These are phyloP conservation scores for Talaromyces albobiverticillius DNA, from an alignment of 2,329 filamentous ascomycete genomes.

Conservation along the genomic window DNA sequence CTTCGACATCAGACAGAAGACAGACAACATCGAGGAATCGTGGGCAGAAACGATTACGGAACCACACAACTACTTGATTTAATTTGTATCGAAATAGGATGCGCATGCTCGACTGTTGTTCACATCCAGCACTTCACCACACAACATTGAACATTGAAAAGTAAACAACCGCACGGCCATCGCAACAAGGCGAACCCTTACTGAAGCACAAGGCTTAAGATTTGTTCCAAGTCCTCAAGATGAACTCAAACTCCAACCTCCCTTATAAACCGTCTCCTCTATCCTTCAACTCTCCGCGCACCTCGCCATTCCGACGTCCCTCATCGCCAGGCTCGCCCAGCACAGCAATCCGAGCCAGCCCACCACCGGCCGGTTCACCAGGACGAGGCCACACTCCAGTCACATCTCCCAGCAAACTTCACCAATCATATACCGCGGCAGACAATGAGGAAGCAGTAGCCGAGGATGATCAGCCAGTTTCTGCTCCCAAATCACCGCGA, in stretches of 20 bases:
- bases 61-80: not conserved
- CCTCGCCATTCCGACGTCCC: slow-evolving; percentile 66
- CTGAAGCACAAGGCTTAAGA: not conserved
- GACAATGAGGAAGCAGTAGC: slow-evolving; percentile 37
- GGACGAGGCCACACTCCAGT: slow-evolving; percentile 41
- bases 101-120: not conserved
- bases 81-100: not conserved
- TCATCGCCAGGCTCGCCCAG: slow-evolving; percentile 63
- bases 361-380: slow-evolving; percentile 48
- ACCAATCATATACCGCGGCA: slow-evolving; percentile 44
- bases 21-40: not conserved
- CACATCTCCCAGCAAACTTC: slow-evolving; percentile 47
- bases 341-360: slow-evolving; percentile 48
- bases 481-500: slow-evolving; percentile 25
- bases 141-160: not conserved
- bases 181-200: not conserved
- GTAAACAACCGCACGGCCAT: not conserved
- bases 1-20: not conserved
- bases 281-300: slow-evolving; percentile 67
- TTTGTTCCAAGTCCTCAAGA: slow-evolving; percentile 15
- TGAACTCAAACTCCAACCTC: slow-evolving; percentile 49
- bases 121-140: not conserved
- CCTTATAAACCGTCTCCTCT: slow-evolving; percentile 70
- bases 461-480: slow-evolving; percentile 25
- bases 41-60: not conserved